Conservation (phyloP, 1,284 basidiomycete species). For the Marasmius oreades region DNA sequence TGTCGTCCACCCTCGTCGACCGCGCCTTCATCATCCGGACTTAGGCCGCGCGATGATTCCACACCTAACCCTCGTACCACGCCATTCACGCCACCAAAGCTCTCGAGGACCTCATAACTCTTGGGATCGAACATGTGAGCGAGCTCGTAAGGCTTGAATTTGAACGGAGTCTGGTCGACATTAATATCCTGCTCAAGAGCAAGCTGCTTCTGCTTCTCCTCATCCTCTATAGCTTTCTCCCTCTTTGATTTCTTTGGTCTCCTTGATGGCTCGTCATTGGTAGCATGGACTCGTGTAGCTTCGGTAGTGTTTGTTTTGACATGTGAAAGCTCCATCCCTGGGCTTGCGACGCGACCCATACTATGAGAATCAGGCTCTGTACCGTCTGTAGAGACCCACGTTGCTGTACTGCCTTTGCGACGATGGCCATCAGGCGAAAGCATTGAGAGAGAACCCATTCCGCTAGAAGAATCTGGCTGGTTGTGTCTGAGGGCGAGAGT, state of each 20-base stretch:
- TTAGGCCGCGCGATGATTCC: constrained; percentile 54
- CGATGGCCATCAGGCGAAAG: constrained; percentile 47
- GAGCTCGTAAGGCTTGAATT: constrained; percentile 71
- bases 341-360: constrained; percentile 25
- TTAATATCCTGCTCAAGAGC: constrained; percentile 49
- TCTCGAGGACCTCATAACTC: constrained; percentile 61
- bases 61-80: constrained; percentile 78
- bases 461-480: constrained; percentile 57
- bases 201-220: constrained; percentile 4
- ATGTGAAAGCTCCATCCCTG: constrained; percentile 21
- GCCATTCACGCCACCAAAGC: constrained; percentile 72
- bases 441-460: constrained; percentile 52
- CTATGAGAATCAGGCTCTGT: constrained; percentile 27
- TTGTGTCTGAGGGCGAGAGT: constrained; percentile 64
- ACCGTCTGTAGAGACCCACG: constrained; percentile 34
- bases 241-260: constrained; percentile 2
- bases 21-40: neutral
- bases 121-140: constrained; percentile 92
- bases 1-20: constrained; percentile 1
- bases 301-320: constrained; percentile 15
- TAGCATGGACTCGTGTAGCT: constrained; percentile 8
- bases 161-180: constrained; percentile 71
- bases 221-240: constrained; percentile 3
- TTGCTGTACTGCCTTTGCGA: constrained; percentile 46
- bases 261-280: constrained; percentile 1